Base-by-base conservation (phyloP, 371 early-diverging fungal species). In the Mucor mucedo region DNA sequence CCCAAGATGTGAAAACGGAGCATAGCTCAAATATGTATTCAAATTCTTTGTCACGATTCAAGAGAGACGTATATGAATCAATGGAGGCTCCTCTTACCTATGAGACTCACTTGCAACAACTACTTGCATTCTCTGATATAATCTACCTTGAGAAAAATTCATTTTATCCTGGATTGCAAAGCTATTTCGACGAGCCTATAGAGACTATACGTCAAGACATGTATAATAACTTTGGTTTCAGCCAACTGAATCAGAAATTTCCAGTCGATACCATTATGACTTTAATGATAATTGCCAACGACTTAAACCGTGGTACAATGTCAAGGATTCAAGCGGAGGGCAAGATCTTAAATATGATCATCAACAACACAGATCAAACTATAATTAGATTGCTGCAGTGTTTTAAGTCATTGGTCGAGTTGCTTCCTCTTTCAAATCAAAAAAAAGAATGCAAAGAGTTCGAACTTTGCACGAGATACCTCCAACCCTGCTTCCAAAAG, bases 11-110 rank as follows among this genome's bases (percentile, higher is more conserved):
- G 29, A 59, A 13, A 52, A 35, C 52, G 8, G 52, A 32, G 16
- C 52, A 59, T 5, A 59, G 39, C 60, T 30, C 6, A 49, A 49
- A 52, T 59, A 59, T 35, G 39, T 52, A 40, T 16, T 57, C 57
- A 57, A 57, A 59, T 59, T 59, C 60, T 50, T 40, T 59, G 41
- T 59, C 52, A 59, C 38, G 52, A 52, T 59, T 59, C 52, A 59
- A 59, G 52, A 35, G 52, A 40, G 52, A 59, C 52, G 41, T 50
- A 52, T 59, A 50, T 59, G 52, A 59, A 52, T 59, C 60, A 52
- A 39, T 59, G 60, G 60, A 59, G 41, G 50, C 52, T 52, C 52
- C 52, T 3, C 60, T 59, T 52, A 53, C 52, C 40, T 60, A 50
- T 52, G 61, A 60, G 38, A 53, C 61, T 16, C 61, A 60, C 45